A percentile compares a stretch with the other conserved stretches of the same genome.
Conservation (phyloP, 805 yeast genomes). For the Wickerhamomyces strasburgensis region DNA sequence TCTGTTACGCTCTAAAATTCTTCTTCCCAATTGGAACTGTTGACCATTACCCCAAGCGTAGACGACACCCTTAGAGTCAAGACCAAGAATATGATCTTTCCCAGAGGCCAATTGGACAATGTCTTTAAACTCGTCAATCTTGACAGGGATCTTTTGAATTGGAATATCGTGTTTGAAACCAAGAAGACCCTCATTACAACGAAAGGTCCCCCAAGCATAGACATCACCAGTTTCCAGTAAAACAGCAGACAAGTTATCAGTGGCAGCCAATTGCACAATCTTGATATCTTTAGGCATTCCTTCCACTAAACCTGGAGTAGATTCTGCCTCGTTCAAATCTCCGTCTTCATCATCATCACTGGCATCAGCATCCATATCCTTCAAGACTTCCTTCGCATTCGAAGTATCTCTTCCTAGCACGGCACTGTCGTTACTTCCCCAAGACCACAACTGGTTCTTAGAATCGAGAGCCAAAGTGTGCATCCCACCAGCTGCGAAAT, state of each 20-base stretch:
- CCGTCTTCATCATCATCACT: constrained; percentile 65
- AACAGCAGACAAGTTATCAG: constrained; percentile 86
- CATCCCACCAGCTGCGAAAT: constrained; percentile 94
- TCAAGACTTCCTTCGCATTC: constrained; percentile 55
- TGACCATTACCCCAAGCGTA: constrained; percentile 98
- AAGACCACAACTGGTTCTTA: constrained; percentile 83
- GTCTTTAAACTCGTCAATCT: constrained; percentile 54
- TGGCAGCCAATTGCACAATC: constrained; percentile 81
- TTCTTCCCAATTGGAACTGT: constrained; percentile 86
- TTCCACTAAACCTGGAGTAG: constrained; percentile 80
- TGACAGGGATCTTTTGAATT: constrained; percentile 64
- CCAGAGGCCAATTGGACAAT: constrained; percentile 86
- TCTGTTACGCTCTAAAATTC: constrained; percentile 73
- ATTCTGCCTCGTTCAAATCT: constrained; percentile 81
- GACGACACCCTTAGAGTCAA: constrained; percentile 80
- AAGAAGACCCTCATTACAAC: constrained; percentile 85
- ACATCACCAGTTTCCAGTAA: constrained; percentile 79
- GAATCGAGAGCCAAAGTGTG: constrained; percentile 81
- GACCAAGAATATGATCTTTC: constrained; percentile 83
- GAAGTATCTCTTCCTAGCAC: constrained; percentile 87
- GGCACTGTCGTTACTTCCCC: constrained; percentile 96
- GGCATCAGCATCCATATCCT: constrained; percentile 58
- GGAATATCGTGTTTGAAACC: constrained; percentile 68
- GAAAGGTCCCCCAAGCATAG: constrained; percentile 97
- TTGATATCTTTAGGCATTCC: constrained; percentile 52